These are phyloP conservation scores for Vitis hybrid DNA, from an alignment of 177 flowering plant species.

Conservation along the genomic window DNA sequence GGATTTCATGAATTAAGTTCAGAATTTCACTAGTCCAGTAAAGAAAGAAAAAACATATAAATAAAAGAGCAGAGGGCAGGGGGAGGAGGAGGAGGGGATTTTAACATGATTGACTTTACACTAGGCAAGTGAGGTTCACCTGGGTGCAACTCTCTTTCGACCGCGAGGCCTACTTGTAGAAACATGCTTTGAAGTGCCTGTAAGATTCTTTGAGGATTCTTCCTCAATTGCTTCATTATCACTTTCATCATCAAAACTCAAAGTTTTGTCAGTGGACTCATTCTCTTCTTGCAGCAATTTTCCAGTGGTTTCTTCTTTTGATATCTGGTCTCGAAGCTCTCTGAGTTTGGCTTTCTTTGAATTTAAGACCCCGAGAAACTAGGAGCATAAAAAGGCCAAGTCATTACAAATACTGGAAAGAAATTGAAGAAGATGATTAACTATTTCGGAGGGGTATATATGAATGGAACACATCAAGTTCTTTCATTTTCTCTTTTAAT, in stretches of 20 bases:
- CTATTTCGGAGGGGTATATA: too few species aligned
- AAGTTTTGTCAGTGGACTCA: constrained; percentile 65
- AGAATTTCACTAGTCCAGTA: too few species aligned
- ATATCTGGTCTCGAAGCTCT: constrained; percentile 64
- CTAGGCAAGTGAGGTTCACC: constrained; percentile 7
- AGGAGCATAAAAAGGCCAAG: constrained; percentile 14
- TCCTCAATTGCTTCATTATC: constrained; percentile 40
- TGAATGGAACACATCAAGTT: not conserved
- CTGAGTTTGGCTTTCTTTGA: constrained; percentile 88
- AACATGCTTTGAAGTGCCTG: constrained; percentile 44
- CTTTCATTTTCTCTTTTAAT: not conserved
- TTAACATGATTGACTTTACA: too few species aligned
- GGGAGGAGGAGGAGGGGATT: too few species aligned
- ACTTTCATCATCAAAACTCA: constrained; percentile 48
- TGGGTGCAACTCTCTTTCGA: constrained; percentile 40
- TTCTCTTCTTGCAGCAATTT: constrained; percentile 48
- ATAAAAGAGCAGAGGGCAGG: too few species aligned
- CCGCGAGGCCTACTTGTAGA: constrained; percentile 33
- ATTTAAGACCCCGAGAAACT: constrained; percentile 84
- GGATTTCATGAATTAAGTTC: too few species aligned
- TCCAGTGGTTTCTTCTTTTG: constrained; percentile 32
- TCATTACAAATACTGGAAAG: not conserved
- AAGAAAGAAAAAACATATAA: too few species aligned
- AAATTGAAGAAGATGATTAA: not conserved
- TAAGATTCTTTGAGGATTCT: constrained; percentile 24